phyloP scores from a whole-genome alignment of 768 basidiomycete genomes.

The Tricholoma sp. region DNA sequence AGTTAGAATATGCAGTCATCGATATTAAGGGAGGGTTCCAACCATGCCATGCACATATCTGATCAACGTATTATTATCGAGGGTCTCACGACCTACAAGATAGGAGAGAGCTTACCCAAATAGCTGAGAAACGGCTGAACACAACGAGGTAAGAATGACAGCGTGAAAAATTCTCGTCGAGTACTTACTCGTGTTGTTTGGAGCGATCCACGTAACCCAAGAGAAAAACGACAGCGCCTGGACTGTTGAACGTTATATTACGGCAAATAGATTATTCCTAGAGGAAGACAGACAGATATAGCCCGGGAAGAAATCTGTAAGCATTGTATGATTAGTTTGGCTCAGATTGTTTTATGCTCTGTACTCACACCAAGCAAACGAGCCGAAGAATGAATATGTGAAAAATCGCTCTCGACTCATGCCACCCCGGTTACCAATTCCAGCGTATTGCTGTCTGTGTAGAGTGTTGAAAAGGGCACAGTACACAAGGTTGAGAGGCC shows the following conservation, averaged over 20 bases:
- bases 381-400: constrained; percentile 53
- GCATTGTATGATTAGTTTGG: too few relatives aligned
- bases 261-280: too few relatives aligned
- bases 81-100: too few relatives aligned
- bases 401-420: constrained; percentile 78
- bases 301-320: constrained; percentile 52
- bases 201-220: constrained; percentile 62
- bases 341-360: too few relatives aligned
- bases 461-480: constrained; percentile 80
- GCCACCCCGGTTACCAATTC: constrained; percentile 59
- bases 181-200: constrained; percentile 54
- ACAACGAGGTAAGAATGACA: too few relatives aligned
- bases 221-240: constrained; percentile 57
- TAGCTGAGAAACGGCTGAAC: too few relatives aligned
- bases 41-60: constrained; percentile 51
- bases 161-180: too few relatives aligned
- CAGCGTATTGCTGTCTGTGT: constrained; percentile 66
- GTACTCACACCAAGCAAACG: constrained; percentile 45
- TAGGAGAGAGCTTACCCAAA: too few relatives aligned
- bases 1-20: too few relatives aligned
- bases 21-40: too few relatives aligned
- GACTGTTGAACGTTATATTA: too few relatives aligned
- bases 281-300: constrained; percentile 40
- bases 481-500: constrained; percentile 71
- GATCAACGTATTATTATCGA: constrained; percentile 51